Percentiles rank a stretch among this genome's conserved stretches.
Evolutionary conservation across 1,284 basidiomycete species (phyloP).

Genomic region (Trichosporon coremiiforme): DNA sequence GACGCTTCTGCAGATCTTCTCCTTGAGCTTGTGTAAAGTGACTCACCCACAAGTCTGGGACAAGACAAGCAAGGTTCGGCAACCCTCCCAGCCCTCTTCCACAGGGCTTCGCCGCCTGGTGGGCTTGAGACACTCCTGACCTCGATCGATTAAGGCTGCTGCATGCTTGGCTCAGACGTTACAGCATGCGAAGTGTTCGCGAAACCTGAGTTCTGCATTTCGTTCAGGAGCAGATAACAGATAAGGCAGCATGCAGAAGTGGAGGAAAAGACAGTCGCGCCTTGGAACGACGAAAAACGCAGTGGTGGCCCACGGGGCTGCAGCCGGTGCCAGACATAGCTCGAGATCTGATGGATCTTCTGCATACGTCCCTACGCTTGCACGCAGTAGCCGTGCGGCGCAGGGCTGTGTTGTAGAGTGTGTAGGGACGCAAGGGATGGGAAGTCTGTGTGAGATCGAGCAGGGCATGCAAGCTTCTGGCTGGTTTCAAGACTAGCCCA

Average conservation of each 20-base stretch:
- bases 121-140: constrained; percentile 8
- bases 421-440: not conserved
- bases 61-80: not conserved
- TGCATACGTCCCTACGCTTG: not conserved
- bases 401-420: not conserved
- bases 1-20: not conserved
- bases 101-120: not conserved
- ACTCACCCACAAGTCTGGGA: constrained; percentile 1
- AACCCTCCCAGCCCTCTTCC: not conserved
- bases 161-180: not conserved
- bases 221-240: not conserved
- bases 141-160: not conserved
- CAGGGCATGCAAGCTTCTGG: not conserved
- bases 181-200: not conserved
- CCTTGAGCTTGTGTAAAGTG: not conserved
- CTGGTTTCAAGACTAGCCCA: not conserved
- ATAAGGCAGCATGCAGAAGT: not conserved
- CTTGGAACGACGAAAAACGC: not conserved
- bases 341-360: not conserved
- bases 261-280: not conserved
- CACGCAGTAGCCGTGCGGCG: too few species aligned
- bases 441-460: not conserved
- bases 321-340: not conserved
- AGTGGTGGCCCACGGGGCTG: not conserved
- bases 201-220: constrained; percentile 6